Evolutionary conservation across 75 land plant genomes (phyloP).

Genomic region (Pinus albicaulis): DNA sequence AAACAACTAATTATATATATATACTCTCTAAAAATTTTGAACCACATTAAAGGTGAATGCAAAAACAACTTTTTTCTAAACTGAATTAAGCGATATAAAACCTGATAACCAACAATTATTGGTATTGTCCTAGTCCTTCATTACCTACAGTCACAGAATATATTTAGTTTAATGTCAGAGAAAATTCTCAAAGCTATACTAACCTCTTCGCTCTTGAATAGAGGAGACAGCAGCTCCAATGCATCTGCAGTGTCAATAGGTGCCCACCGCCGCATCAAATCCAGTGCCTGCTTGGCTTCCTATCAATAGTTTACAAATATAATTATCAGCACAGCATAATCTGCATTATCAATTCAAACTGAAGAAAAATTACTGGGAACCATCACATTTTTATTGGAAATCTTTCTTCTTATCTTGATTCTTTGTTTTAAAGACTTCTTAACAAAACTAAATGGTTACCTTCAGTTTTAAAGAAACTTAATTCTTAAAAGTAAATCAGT

Average conservation of each 20-base stretch:
- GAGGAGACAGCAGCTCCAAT: conserved; percentile 93
- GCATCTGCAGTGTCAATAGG: conserved; percentile 95
- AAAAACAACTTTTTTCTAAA: background rate
- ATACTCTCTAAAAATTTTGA: background rate
- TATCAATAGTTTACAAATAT: conserved; percentile 15
- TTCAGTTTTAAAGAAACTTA: too few species aligned
- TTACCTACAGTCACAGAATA: background rate
- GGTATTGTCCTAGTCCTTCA: background rate
- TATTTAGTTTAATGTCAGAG: background rate
- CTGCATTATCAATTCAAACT: background rate
- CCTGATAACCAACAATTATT: background rate
- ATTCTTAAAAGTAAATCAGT: background rate
- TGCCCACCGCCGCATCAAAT: conserved; percentile 85
- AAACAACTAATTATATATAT: background rate
- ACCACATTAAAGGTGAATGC: background rate
- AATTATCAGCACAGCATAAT: background rate
- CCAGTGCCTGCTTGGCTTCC: conserved; percentile 96
- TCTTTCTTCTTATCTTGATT: background rate
- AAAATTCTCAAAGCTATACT: background rate
- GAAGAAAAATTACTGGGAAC: background rate
- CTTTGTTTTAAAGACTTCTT: background rate
- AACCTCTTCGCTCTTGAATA: conserved; percentile 95
- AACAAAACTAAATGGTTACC: too few species aligned
- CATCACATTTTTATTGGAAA: background rate
- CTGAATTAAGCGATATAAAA: background rate